A percentile compares a stretch with the other conserved stretches of the same genome.
These are phyloP conservation scores for Wickerhamiella spandovensis DNA, from an alignment of 805 yeast genomes.

Conservation along the genomic window DNA sequence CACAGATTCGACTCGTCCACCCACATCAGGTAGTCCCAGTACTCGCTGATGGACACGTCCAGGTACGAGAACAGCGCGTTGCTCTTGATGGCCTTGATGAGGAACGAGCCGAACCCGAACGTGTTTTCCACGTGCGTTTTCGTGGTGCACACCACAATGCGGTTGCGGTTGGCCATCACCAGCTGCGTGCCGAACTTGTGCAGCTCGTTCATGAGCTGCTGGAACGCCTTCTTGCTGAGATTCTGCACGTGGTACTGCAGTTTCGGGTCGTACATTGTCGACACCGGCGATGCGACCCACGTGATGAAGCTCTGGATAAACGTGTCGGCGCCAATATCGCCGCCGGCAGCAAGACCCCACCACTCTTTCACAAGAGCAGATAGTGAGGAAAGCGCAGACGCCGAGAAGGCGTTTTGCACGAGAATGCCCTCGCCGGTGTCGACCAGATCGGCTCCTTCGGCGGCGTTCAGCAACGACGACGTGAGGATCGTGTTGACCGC, in stretches of 20 bases:
- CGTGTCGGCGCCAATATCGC: conserved; percentile 61
- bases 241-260: conserved; percentile 81
- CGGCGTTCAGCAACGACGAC: conserved; percentile 41
- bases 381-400: conserved; percentile 56
- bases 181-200: conserved; percentile 64
- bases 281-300: conserved; percentile 73
- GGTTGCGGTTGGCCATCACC: conserved; percentile 68
- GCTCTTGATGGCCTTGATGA: conserved; percentile 61
- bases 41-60: conserved; percentile 57
- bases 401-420: conserved; percentile 73
- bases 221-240: conserved; percentile 64
- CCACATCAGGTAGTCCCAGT: conserved; percentile 93
- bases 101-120: conserved; percentile 79
- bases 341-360: conserved; percentile 82
- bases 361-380: conserved; percentile 67
- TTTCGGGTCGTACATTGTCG: conserved; percentile 61
- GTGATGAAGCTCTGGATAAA: conserved; percentile 67
- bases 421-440: conserved; percentile 28
- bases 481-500: conserved; percentile 78
- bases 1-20: conserved; percentile 84
- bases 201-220: conserved; percentile 72
- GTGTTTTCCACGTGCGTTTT: conserved; percentile 75
- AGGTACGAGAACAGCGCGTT: conserved; percentile 73
- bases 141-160: conserved; percentile 55
- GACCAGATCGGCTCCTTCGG: conserved; percentile 21